Conservation (phyloP, 768 basidiomycete genomes). For the Russula sp. region DNA sequence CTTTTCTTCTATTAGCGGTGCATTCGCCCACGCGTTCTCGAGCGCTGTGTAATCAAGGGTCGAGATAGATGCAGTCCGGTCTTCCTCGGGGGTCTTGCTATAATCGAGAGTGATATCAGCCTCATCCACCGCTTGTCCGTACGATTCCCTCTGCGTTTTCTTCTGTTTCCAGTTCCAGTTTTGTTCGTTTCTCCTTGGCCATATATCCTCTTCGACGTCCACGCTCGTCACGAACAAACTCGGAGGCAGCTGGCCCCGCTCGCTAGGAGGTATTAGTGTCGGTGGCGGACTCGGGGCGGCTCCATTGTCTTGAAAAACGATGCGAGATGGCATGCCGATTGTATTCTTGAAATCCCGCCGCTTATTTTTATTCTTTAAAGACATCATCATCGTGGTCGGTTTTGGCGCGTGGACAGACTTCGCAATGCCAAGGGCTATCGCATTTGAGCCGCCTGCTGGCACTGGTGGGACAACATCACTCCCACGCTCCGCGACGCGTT, state of each 20-base stretch:
- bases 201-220: conserved; percentile 58
- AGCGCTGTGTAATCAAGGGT: conserved; percentile 31
- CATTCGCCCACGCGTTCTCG: conserved; percentile 34
- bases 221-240: conserved; percentile 71
- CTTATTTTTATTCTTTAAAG: conserved; percentile 72
- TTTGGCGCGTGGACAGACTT: conserved; percentile 19
- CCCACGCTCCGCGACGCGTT: conserved; percentile 39
- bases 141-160: conserved; percentile 36
- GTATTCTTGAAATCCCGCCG: conserved; percentile 61
- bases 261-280: conserved; percentile 61
- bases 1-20: conserved; percentile 28
- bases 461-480: conserved; percentile 21
- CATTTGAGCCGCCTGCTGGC: conserved; percentile 44
- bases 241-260: conserved; percentile 53
- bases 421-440: conserved; percentile 42
- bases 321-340: conserved; percentile 49
- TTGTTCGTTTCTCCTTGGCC: conserved; percentile 31
- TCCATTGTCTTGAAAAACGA: conserved; percentile 46
- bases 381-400: conserved; percentile 48
- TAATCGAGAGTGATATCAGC: conserved; percentile 40
- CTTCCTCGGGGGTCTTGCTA: conserved; percentile 28
- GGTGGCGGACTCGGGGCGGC: conserved; percentile 31
- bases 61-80: conserved; percentile 3
- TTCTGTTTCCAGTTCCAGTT: conserved; percentile 37
- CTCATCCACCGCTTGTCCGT: conserved; percentile 23